Evolutionary conservation across 495 filamentous ascomycete genomes (phyloP).

Genomic region (Aspergillus baeticus): DNA sequence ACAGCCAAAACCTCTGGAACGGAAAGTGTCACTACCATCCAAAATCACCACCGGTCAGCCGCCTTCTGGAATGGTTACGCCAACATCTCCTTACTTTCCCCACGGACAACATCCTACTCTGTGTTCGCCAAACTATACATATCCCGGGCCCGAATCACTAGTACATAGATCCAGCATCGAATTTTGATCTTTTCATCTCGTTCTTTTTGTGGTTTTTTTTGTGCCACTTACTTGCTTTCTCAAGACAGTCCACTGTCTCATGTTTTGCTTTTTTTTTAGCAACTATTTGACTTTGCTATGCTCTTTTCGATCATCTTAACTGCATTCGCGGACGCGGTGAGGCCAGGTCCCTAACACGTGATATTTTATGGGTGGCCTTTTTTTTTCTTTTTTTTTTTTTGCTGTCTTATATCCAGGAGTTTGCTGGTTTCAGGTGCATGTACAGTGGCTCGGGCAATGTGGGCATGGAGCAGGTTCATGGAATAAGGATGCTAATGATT

Average conservation of each 20-base stretch:
- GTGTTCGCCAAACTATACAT: slow-evolving; percentile 35
- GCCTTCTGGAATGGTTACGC: slow-evolving; percentile 21
- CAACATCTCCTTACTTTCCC: slow-evolving; percentile 24
- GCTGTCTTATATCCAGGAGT: slow-evolving; percentile 8
- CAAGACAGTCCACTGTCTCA: background rate
- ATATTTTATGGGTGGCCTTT: background rate
- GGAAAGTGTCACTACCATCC: slow-evolving; percentile 17
- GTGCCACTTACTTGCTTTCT: background rate
- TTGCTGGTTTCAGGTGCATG: slow-evolving; percentile 11
- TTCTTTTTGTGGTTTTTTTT: background rate
- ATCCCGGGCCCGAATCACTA: slow-evolving; percentile 25
- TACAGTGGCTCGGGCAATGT: slow-evolving; percentile 1
- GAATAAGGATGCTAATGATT: slow-evolving; percentile 10
- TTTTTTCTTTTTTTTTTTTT: background rate
- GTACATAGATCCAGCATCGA: slow-evolving; percentile 26
- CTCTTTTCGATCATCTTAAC: background rate
- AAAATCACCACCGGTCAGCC: slow-evolving; percentile 15
- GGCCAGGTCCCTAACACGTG: background rate
- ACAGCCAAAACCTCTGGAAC: slow-evolving; percentile 25
- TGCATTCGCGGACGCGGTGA: too few species aligned
- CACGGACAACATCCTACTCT: slow-evolving; percentile 27
- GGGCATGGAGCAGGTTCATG: slow-evolving; percentile 1
- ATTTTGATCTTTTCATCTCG: slow-evolving; percentile 15
- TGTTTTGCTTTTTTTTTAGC: background rate
- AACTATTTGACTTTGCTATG: background rate